Base-by-base conservation (phyloP, 139 green algal genomes). In the Chlamydomonas schloesseri region DNA sequence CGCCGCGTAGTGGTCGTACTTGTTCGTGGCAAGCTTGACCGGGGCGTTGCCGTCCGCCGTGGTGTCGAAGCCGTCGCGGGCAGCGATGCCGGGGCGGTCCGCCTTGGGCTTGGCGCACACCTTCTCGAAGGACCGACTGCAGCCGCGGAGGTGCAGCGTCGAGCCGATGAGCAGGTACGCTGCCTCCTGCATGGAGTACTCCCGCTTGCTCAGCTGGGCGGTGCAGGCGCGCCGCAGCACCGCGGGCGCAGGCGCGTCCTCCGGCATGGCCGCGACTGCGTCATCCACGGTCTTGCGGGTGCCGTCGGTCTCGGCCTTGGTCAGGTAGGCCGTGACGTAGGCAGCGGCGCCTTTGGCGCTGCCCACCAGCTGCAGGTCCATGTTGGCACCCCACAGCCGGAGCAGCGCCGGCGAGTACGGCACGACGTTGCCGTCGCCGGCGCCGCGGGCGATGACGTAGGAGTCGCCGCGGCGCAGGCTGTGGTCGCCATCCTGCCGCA, bases 241-340 rank as follows among this genome's bases (percentile, higher is more conserved):
- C 28, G n/a, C 50, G 42, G 55, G 29, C 14, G 50, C 50, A 3
- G 50, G 47, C 10, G 50, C 73, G 28, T 68, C 73, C 50, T 67
- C 50, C n/a, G 73, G 50, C n/a, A 80, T n/a, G 24, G 29, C 29
- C 10, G 15, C 50, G n/a, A 80, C 29, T 28, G 73, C 50, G 50
- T 80, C 33, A 17, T n/a, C 50, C 28, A 80, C 68, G 29, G 50
- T 68, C 15, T 69, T 17, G 1, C 50, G 73, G 28, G 68, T 14
- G 3, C 50, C 50, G 3, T 67, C 73, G 29, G 73, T 80, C 50
- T 80, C 73, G 13, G 73, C 55, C 50, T 80, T 80, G 3, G 73
- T 80, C 50, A 80, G 47, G 73, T 80, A 80, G 29, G 73, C 73
- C 28, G 73, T 80, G 29, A 68, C 73, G 50, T 80, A 80, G 13